A percentile compares a stretch with the other conserved stretches of the same genome.
phyloP scores from a whole-genome alignment of 2,329 filamentous ascomycete species.

The Amesomyces nigricolor region DNA sequence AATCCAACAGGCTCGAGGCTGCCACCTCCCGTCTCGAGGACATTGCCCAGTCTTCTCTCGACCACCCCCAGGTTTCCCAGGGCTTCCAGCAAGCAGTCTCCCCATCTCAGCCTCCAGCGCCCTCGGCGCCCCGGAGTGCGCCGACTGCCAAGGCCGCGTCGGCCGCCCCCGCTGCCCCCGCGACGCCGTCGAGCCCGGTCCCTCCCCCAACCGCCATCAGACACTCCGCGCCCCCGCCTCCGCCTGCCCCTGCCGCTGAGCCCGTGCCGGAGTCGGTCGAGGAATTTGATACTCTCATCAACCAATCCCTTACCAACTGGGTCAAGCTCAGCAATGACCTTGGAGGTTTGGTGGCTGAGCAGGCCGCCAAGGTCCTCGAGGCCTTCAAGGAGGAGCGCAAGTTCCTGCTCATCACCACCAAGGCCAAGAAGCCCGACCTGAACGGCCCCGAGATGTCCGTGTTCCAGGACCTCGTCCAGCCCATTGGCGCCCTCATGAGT shows the following conservation, averaged over 20 bases:
- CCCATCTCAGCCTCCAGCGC: conserved; percentile 31
- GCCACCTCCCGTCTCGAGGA: conserved; percentile 94
- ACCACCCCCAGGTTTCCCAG: conserved; percentile 49
- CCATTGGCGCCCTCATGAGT: conserved; percentile 76
- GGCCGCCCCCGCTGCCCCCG: conserved; percentile 17
- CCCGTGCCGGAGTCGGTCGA: conserved; percentile 71
- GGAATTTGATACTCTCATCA: conserved; percentile 79
- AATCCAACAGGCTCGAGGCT: conserved; percentile 75
- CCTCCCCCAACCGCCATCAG: conserved; percentile 22
- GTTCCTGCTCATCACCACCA: conserved; percentile 81
- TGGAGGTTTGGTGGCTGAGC: conserved; percentile 71
- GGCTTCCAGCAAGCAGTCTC: conserved; percentile 38
- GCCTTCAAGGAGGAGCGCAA: conserved; percentile 81
- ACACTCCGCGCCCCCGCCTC: conserved; percentile 36
- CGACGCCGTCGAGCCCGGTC: conserved; percentile 21
- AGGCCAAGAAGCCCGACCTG: conserved; percentile 85
- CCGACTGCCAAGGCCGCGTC: conserved; percentile 10
- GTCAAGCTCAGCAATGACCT: conserved; percentile 71
- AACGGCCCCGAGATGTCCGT: conserved; percentile 52
- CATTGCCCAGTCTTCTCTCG: conserved; percentile 73
- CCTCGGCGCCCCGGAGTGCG: conserved; percentile 31
- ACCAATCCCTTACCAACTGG: conserved; percentile 69
- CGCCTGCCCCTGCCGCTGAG: conserved; percentile 41
- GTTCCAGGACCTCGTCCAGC: conserved; percentile 75
- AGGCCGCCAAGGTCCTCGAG: conserved; percentile 54